Evolutionary conservation across 768 basidiomycete species (phyloP), one percentile per base, ranked within the genome.

Genomic region (Guyanaporus albipodus): DNA sequence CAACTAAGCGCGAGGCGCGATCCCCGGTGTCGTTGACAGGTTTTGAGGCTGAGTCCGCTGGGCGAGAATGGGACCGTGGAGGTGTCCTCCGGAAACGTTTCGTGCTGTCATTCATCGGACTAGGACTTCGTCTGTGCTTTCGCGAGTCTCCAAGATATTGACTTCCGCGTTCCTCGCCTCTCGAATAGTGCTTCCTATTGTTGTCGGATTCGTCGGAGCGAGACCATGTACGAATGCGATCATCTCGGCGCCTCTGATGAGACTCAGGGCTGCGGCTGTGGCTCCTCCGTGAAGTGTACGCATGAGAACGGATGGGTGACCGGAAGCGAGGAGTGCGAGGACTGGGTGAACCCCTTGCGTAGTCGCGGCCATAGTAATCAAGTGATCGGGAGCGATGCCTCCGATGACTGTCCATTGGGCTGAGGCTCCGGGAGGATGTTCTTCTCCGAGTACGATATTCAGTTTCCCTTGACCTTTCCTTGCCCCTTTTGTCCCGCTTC

Each of bases 1-100:
- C 87, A 0, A 91, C 94, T 23, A 98, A 73, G n/a, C 89, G 83
- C 22, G 88, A 87, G 4, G 83, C 83, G 27, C 93, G 85, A 23
- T 84, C 85, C 1, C 76, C 73, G 8, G 67, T 61, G 42, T 56
- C 49, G 40, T 63, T 56, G 27, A 60, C 42, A 24, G 48, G 23
- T 21, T 56, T 55, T 17, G 61, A 44, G 9, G 23, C 21, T 1
- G 42, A 48, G n/a, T 47, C 39, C 7, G 52, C 46, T 35, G 50
- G 47, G 15, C 48, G 38, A 21, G 58, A 56, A 23, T 57, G 62
- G 39, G 62, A 48, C 7, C 52, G 55, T 35, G 67, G 57, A 40
- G 65, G 73, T 33, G 72, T 75, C 33, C 68, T 68, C 43, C 80
- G 79, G 17, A 73, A 57, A 27, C 80, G 82, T 54, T 83, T 86